phyloP scores from a whole-genome alignment of 2,329 filamentous ascomycete species.

The Trichoderma harzianum region DNA sequence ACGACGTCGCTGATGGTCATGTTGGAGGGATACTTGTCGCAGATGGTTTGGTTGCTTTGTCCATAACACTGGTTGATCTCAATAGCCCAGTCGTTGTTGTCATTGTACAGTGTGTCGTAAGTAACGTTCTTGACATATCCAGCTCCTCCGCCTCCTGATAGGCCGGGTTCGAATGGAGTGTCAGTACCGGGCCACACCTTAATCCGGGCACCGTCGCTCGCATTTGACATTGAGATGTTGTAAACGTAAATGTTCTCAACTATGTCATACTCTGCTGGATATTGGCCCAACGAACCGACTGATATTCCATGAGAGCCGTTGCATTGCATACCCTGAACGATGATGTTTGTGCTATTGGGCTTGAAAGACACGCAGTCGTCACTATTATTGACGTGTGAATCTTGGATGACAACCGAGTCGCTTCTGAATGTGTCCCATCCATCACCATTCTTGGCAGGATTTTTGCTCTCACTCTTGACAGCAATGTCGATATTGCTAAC shows the following conservation, averaged over 20 bases:
- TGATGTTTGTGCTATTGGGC: slow-evolving; percentile 5
- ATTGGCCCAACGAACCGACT: not conserved
- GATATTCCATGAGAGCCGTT: slow-evolving; percentile 5
- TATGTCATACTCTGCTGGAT: not conserved
- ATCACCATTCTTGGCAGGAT: slow-evolving; percentile 1
- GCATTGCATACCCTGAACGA: not conserved
- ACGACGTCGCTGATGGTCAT: slow-evolving; percentile 1
- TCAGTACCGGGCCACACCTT: slow-evolving; percentile 3
- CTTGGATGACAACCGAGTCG: not conserved
- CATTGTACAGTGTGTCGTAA: not conserved
- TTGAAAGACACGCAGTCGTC: slow-evolving; percentile 6
- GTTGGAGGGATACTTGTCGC: not conserved
- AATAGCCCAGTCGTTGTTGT: slow-evolving; percentile 8
- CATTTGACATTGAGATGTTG: slow-evolving; percentile 1
- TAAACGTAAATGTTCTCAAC: not conserved
- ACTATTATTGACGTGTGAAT: not conserved
- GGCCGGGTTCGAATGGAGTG: not conserved
- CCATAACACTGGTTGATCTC: slow-evolving; percentile 10
- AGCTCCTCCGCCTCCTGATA: slow-evolving; percentile 1
- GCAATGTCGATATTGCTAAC: slow-evolving; percentile 2
- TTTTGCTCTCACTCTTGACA: not conserved
- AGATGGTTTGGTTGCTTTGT: slow-evolving; percentile 3
- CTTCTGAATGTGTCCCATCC: slow-evolving; percentile 4
- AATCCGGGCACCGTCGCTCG: not conserved
- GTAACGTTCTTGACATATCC: slow-evolving; percentile 3